A percentile compares a stretch with the other conserved stretches of the same genome.
These are phyloP conservation scores for Termitomyces sp. DNA, from an alignment of 768 basidiomycete species.

Conservation along the genomic window DNA sequence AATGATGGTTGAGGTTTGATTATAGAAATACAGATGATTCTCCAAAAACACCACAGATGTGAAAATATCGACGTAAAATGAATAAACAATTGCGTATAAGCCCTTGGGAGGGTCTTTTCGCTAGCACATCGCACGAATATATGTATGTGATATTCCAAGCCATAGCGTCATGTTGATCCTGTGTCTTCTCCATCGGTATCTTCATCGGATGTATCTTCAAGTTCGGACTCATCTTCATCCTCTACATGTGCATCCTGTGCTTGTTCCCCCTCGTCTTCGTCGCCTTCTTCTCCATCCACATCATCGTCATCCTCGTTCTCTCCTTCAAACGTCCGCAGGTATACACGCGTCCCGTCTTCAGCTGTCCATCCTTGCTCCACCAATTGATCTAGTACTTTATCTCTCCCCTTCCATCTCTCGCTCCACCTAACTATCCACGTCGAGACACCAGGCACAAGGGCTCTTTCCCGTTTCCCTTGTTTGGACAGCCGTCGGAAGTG, in stretches of 20 bases:
- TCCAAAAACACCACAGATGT: background rate
- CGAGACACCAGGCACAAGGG: constrained; percentile 5
- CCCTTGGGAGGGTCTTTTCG: background rate
- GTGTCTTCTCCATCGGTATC: constrained; percentile 7
- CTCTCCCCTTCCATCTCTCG: constrained; percentile 29
- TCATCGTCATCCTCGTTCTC: constrained; percentile 26
- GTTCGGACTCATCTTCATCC: constrained; percentile 10
- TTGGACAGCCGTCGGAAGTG: background rate
- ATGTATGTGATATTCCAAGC: background rate
- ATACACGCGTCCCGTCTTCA: constrained; percentile 20
- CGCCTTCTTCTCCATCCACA: constrained; percentile 12
- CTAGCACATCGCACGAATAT: background rate
- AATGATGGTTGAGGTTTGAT: background rate
- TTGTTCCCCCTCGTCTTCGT: constrained; percentile 19
- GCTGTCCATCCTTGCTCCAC: constrained; percentile 33
- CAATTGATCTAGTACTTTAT: constrained; percentile 34
- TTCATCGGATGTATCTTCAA: constrained; percentile 16
- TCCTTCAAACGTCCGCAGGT: constrained; percentile 28
- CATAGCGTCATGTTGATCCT: constrained; percentile 1
- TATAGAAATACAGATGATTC: constrained; percentile 5
- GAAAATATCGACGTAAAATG: background rate
- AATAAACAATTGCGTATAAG: background rate
- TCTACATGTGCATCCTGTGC: constrained; percentile 18
- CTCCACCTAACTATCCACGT: constrained; percentile 33
- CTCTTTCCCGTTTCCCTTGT: background rate